Evolutionary conservation across 495 filamentous ascomycete genomes (phyloP).

Genomic region (Chaetomidium leptoderma): DNA sequence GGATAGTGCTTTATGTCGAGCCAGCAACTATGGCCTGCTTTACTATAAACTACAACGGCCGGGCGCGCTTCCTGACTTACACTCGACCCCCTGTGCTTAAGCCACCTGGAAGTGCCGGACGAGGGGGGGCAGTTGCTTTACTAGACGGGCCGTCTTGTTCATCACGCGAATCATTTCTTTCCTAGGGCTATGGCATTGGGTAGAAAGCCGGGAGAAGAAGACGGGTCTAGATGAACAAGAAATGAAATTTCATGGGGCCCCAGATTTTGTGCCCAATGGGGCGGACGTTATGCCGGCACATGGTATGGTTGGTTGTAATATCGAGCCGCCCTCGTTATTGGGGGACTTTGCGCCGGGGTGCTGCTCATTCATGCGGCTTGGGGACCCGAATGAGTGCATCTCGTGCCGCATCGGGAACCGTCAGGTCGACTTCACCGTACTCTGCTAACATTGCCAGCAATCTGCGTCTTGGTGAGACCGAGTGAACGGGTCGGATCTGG

Average conservation of each 20-base stretch:
- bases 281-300: constrained; percentile 19
- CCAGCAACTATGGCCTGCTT: not conserved
- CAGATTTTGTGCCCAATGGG: constrained; percentile 28
- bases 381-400: too few species aligned
- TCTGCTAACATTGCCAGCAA: too few species aligned
- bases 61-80: too few species aligned
- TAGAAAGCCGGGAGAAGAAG: constrained; percentile 19
- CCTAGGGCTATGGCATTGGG: not conserved
- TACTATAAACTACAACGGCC: too few species aligned
- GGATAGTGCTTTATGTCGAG: not conserved
- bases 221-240: not conserved
- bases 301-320: constrained; percentile 25
- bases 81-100: too few species aligned
- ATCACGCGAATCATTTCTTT: not conserved
- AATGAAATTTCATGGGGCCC: constrained; percentile 18
- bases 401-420: too few species aligned
- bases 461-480: too few species aligned
- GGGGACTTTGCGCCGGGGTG: too few species aligned
- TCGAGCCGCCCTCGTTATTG: constrained; percentile 18
- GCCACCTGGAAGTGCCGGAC: constrained; percentile 26
- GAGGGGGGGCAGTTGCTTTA: constrained; percentile 22
- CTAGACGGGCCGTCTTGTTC: constrained; percentile 24
- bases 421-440: too few species aligned
- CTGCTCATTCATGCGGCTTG: not conserved
- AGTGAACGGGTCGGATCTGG: too few species aligned